Conservation (phyloP, 805 yeast species). For the Nakazawaea peltata region DNA sequence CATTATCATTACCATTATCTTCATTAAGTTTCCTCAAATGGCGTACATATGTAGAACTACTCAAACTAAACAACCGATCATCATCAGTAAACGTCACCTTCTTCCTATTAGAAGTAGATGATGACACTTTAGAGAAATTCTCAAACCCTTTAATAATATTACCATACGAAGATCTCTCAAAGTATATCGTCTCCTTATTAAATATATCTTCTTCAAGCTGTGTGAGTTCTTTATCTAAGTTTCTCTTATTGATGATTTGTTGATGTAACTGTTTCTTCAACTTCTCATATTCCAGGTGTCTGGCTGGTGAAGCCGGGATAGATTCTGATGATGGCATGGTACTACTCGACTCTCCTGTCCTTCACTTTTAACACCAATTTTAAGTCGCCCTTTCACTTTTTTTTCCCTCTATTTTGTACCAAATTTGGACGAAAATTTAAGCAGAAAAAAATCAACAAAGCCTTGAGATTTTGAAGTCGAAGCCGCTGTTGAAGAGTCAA, state of each 20-base stretch:
- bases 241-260: conserved; percentile 51
- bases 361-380: no score
- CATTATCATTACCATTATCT: conserved; percentile 20
- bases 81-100: conserved; percentile 55
- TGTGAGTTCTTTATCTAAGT: conserved; percentile 55
- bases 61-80: conserved; percentile 74
- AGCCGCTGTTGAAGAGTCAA: background rate
- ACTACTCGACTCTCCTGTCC: no score
- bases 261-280: conserved; percentile 60
- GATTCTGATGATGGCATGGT: background rate
- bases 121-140: conserved; percentile 49
- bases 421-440: background rate
- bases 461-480: no score
- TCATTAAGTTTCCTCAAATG: conserved; percentile 44
- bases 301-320: conserved; percentile 6
- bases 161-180: conserved; percentile 60
- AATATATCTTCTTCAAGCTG: conserved; percentile 70
- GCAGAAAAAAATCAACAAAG: conserved; percentile 1
- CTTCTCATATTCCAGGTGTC: conserved; percentile 49
- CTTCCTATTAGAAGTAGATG: conserved; percentile 27
- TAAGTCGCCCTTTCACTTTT: background rate
- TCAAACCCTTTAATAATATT: conserved; percentile 92
- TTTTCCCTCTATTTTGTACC: background rate
- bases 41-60: conserved; percentile 63
- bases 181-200: conserved; percentile 69